A percentile compares a stretch with the other conserved stretches of the same genome.
Evolutionary conservation across 2,329 filamentous ascomycete species (phyloP).

Genomic region (Penicillium sclerotigenum): DNA sequence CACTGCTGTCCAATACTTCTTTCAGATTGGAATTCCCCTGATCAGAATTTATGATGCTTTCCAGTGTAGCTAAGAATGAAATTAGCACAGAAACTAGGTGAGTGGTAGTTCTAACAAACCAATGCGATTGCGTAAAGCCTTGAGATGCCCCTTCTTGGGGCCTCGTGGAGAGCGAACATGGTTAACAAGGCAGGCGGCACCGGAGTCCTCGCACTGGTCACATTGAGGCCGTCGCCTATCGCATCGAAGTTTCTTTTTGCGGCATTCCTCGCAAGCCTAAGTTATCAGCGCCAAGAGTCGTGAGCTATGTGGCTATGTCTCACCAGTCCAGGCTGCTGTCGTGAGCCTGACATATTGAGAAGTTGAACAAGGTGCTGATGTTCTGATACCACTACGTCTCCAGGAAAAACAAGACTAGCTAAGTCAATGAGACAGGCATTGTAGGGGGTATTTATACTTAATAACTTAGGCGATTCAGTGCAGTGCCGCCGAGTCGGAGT

Average conservation of each 20-base stretch:
- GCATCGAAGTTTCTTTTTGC: constrained; percentile 30
- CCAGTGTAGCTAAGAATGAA: not conserved
- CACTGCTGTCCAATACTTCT: not conserved
- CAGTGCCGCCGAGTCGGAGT: not conserved
- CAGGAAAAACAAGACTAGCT: not conserved
- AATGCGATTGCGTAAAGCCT: constrained; percentile 29
- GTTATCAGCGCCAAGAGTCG: not conserved
- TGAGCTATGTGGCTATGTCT: not conserved
- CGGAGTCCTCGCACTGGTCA: constrained; percentile 28
- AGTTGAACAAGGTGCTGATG: not conserved
- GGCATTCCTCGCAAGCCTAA: constrained; percentile 31
- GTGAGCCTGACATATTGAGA: not conserved
- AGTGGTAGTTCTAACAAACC: constrained; percentile 12
- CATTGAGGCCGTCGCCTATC: constrained; percentile 28
- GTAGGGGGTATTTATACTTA: not conserved
- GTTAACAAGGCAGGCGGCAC: constrained; percentile 28
- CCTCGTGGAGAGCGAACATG: constrained; percentile 26
- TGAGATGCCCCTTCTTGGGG: constrained; percentile 29
- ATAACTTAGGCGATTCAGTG: not conserved
- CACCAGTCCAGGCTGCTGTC: constrained; percentile 9
- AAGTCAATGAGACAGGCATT: not conserved
- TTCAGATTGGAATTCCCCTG: not conserved
- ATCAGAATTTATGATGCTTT: constrained; percentile 3
- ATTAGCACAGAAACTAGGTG: not conserved
- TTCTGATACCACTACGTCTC: not conserved